Conservation (phyloP, 495 filamentous ascomycete genomes). For the Rusavskia elegans region DNA sequence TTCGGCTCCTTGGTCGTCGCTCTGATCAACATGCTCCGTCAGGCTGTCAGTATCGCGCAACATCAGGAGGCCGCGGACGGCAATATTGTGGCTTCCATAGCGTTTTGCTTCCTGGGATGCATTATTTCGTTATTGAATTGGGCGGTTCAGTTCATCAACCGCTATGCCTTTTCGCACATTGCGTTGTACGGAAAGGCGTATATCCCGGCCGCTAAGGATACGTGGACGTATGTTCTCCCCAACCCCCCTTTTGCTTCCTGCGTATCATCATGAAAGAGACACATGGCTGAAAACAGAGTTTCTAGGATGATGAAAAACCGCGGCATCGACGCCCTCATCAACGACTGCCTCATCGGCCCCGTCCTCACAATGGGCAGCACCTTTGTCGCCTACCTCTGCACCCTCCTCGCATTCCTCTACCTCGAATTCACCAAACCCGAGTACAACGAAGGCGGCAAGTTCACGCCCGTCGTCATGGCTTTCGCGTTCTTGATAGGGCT, state of each 20-base stretch:
- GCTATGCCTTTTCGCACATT: conserved; percentile 86
- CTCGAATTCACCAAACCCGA: conserved; percentile 60
- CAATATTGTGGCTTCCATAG: conserved; percentile 47
- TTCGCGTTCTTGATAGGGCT: conserved; percentile 73
- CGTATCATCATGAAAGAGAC: conserved; percentile 6
- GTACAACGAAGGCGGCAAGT: conserved; percentile 57
- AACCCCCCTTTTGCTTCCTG: not conserved
- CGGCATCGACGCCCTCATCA: conserved; percentile 76
- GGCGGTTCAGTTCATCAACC: conserved; percentile 52
- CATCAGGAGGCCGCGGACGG: conserved; percentile 47
- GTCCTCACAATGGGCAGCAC: conserved; percentile 77
- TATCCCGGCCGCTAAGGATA: conserved; percentile 71
- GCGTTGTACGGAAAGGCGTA: conserved; percentile 83
- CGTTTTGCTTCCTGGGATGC: conserved; percentile 58
- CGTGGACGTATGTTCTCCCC: conserved; percentile 40
- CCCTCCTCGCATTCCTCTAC: conserved; percentile 70
- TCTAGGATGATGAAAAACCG: conserved; percentile 66
- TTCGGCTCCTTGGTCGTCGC: conserved; percentile 74
- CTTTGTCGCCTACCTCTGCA: conserved; percentile 70
- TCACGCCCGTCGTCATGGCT: conserved; percentile 64
- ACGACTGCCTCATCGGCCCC: conserved; percentile 80
- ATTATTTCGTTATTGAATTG: conserved; percentile 68
- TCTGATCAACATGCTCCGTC: conserved; percentile 70
- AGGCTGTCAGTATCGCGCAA: conserved; percentile 58
- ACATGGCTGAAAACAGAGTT: not conserved